Evolutionary conservation across 2,329 filamentous ascomycete species (phyloP).

Genomic region (Fusarium algeriense): DNA sequence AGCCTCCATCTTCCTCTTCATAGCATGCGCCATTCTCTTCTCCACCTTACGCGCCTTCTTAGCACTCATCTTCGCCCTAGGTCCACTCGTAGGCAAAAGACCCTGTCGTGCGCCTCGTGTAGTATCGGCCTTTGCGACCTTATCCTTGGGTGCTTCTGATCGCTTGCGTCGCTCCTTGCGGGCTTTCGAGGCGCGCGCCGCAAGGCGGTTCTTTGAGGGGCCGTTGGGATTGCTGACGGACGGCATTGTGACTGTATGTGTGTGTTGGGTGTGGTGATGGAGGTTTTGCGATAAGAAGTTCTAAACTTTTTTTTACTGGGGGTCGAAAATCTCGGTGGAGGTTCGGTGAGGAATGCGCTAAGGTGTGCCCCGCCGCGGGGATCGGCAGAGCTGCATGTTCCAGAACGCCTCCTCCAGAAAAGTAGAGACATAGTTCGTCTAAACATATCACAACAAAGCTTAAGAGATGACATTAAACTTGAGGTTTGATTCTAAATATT

Average conservation of each 20-base stretch:
- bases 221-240: conserved; percentile 71
- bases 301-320: conserved; percentile 33
- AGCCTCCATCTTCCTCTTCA: conserved; percentile 64
- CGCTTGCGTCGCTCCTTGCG: conserved; percentile 60
- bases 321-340: conserved; percentile 35
- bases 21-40: conserved; percentile 64
- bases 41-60: conserved; percentile 70
- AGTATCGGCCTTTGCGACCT: conserved; percentile 58
- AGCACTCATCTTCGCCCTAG: conserved; percentile 62
- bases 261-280: conserved; percentile 7
- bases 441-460: too few relatives aligned
- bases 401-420: conserved; percentile 14
- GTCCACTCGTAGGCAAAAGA: conserved; percentile 67
- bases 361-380: conserved; percentile 25
- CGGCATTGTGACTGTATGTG: conserved; percentile 55
- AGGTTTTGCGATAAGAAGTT: conserved; percentile 28
- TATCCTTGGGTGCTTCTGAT: conserved; percentile 53
- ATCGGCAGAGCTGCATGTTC: conserved; percentile 26
- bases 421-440: background rate
- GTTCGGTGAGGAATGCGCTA: conserved; percentile 28
- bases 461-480: too few relatives aligned
- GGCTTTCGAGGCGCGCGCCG: conserved; percentile 59
- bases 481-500: too few relatives aligned
- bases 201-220: conserved; percentile 65
- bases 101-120: conserved; percentile 65